phyloP scores from a whole-genome alignment of 139 green algal genomes.

The Tetraselmis chui region DNA sequence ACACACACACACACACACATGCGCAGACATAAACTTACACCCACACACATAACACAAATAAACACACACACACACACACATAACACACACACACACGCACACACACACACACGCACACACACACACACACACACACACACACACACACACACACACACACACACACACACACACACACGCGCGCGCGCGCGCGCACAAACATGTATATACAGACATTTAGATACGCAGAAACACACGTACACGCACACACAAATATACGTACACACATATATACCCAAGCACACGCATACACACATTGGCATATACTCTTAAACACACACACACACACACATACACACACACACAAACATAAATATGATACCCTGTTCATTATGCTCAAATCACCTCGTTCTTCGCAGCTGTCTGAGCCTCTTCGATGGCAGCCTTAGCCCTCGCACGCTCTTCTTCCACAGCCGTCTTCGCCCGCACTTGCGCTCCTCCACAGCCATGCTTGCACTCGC shows the following conservation, averaged over 20 bases:
- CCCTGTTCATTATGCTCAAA: background rate
- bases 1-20: too few relatives aligned
- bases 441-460: too few relatives aligned
- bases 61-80: background rate
- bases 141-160: background rate
- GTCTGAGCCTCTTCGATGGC: background rate
- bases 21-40: too few relatives aligned
- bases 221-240: background rate
- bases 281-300: background rate
- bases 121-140: background rate
- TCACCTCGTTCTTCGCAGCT: too few relatives aligned
- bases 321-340: background rate
- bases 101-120: background rate
- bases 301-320: background rate
- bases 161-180: background rate
- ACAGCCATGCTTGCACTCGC: too few relatives aligned
- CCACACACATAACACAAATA: too few relatives aligned
- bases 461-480: too few relatives aligned
- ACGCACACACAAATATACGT: background rate
- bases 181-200: background rate
- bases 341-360: background rate
- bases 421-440: background rate
- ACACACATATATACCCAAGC: background rate
- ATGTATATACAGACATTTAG: background rate
- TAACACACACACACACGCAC: background rate